Evolutionary conservation across 352 stramenopile genomes (phyloP).

Genomic region (Blastocystis sp.): DNA sequence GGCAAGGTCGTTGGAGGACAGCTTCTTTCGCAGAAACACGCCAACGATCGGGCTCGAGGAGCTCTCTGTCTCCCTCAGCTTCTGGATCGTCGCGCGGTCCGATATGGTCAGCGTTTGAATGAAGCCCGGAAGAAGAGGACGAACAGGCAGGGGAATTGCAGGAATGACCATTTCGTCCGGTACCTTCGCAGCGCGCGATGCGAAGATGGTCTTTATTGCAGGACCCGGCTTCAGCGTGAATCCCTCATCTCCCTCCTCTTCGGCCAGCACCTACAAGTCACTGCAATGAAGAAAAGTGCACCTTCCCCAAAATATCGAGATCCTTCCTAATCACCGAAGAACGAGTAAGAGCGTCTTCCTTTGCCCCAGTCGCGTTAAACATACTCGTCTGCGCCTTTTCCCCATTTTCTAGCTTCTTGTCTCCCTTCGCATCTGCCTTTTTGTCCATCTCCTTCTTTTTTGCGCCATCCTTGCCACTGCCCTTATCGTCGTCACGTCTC

Average conservation of each 20-base stretch:
- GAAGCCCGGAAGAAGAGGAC: constrained; percentile 71
- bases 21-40: constrained; percentile 89
- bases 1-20: constrained; percentile 71
- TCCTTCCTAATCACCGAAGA: neutral
- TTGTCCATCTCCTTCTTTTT: neutral
- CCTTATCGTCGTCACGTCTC: constrained; percentile 16
- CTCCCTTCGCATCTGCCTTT: constrained; percentile 19
- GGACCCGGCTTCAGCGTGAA: neutral
- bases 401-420: neutral
- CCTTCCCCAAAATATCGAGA: neutral
- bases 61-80: constrained; percentile 49
- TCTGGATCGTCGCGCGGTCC: constrained; percentile 69
- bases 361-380: neutral
- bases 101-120: constrained; percentile 70
- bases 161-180: constrained; percentile 40
- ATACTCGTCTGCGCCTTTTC: neutral
- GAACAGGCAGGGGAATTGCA: constrained; percentile 69
- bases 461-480: neutral
- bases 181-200: neutral
- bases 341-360: neutral
- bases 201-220: constrained; percentile 3
- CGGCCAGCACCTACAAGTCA: neutral
- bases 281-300: neutral
- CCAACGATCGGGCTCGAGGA: constrained; percentile 79
- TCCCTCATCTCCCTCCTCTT: neutral